Evolutionary conservation across 2,329 filamentous ascomycete species (phyloP), one percentile per base, ranked within the genome.

Genomic region (Orbilia javanica): DNA sequence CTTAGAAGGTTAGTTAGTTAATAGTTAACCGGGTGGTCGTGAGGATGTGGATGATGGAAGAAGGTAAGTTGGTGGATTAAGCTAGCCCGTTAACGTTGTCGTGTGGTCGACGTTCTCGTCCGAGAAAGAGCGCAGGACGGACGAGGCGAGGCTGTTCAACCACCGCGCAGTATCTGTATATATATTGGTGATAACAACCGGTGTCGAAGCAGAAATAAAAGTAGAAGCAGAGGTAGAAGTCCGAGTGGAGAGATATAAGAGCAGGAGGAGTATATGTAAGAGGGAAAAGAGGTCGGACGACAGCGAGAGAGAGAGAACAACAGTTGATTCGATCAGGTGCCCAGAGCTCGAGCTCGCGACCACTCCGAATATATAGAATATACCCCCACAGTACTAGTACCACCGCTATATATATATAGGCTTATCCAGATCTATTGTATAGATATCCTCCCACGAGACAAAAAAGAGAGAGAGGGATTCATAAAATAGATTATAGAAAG

Each of bases 91-190:
- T n/a, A n/a, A n/a, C n/a, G 50, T 53, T 31, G 50, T 53, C 50
- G 50, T 53, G 15, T 53, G 20, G 13, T 15, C 31, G n/a, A 39
- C 36, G 27, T 53, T 66, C 48, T 66, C 63, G 63, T 53, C 63
- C 63, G 63, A 66, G 63, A 66, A 52, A 44, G 7, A 13, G 42
- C n/a, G n/a, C n/a, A n/a, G 36, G n/a, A 7, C 3, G 13, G 34
- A 10, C 34, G 34, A 22, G 44, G 2, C 4, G 22, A 50, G 46
- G 42, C 36, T 31, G 29, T 31, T 31, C 36, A 39, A 39, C 36
- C 36, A 39, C 36, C n/a, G n/a, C n/a, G n/a, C n/a, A n/a, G n/a
- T n/a, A n/a, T n/a, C n/a, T n/a, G n/a, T n/a, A n/a, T n/a, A n/a
- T n/a, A n/a, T n/a, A n/a, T n/a, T n/a, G n/a, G n/a, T n/a, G n/a